Conservation (phyloP, 768 basidiomycete genomes). For the Boletus eberwhitei region DNA sequence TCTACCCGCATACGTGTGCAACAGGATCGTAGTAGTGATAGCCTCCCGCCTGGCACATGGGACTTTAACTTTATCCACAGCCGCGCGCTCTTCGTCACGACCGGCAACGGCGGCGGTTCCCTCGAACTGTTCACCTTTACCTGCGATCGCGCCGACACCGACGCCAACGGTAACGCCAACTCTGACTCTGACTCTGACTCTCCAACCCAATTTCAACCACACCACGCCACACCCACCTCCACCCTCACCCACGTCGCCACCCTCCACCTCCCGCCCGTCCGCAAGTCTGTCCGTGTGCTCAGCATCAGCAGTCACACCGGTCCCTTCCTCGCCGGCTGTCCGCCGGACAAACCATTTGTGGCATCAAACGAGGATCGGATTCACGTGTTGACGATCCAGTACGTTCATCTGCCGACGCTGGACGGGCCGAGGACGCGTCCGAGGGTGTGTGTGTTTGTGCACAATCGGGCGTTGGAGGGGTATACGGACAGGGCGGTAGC, state of each 20-base stretch:
- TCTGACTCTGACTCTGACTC: neutral
- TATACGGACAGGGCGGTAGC: conserved; percentile 6
- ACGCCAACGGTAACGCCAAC: neutral
- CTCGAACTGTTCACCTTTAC: conserved; percentile 44
- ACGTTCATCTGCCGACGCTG: neutral
- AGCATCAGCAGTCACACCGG: conserved; percentile 32
- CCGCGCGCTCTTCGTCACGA: conserved; percentile 43
- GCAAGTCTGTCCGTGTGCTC: conserved; percentile 9
- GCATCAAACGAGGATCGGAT: conserved; percentile 25
- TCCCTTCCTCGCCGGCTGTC: conserved; percentile 30
- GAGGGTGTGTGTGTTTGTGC: conserved; percentile 30
- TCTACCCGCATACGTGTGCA: too few relatives aligned
- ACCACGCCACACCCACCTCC: neutral
- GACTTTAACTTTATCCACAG: conserved; percentile 49
- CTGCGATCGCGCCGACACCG: conserved; percentile 1
- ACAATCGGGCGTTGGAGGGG: conserved; percentile 29
- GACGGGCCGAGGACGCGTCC: conserved; percentile 10
- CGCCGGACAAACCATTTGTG: conserved; percentile 22
- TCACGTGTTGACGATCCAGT: conserved; percentile 26
- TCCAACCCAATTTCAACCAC: neutral
- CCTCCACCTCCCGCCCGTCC: conserved; percentile 13
- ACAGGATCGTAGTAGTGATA: conserved; percentile 28
- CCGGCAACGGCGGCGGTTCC: conserved; percentile 30
- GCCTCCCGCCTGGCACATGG: conserved; percentile 29
- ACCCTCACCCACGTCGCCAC: conserved; percentile 19